Evolutionary conservation across 2,329 filamentous ascomycete species (phyloP).

Genomic region (Didymella sp.): DNA sequence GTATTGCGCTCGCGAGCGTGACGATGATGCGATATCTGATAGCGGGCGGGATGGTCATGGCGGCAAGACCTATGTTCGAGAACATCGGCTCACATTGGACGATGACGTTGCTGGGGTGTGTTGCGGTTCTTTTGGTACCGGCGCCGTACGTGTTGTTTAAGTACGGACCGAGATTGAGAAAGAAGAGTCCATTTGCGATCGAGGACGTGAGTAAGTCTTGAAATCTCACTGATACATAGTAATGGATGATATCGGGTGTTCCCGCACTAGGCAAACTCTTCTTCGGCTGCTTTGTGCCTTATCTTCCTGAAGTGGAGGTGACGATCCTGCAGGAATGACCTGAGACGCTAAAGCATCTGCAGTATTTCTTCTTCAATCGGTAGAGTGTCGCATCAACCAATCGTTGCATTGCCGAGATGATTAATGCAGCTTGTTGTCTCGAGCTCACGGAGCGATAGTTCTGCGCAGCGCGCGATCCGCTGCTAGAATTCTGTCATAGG

Average conservation of each 20-base stretch:
- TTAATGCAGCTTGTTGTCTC: background rate
- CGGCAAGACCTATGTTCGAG: slow-evolving; percentile 50
- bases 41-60: slow-evolving; percentile 52
- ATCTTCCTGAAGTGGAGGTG: background rate
- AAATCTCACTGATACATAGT: background rate
- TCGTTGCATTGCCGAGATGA: no score
- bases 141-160: slow-evolving; percentile 49
- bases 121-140: slow-evolving; percentile 43
- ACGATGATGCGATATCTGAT: slow-evolving; percentile 43
- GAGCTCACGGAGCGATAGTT: no score
- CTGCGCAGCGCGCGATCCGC: background rate
- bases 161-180: slow-evolving; percentile 41
- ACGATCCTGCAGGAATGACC: background rate
- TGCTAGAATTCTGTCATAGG: background rate
- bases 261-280: no score
- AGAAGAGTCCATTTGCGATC: slow-evolving; percentile 9
- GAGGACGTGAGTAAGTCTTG: background rate
- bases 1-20: slow-evolving; percentile 50
- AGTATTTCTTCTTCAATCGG: background rate
- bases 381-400: no score
- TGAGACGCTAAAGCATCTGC: background rate
- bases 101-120: slow-evolving; percentile 50
- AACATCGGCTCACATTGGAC: slow-evolving; percentile 53
- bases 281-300: no score
- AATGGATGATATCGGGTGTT: no score